Percentiles rank a stretch among this genome's conserved stretches.
phyloP scores from a whole-genome alignment of 2,329 filamentous ascomycete genomes.

The Ceratocystis cacaofunesta region DNA sequence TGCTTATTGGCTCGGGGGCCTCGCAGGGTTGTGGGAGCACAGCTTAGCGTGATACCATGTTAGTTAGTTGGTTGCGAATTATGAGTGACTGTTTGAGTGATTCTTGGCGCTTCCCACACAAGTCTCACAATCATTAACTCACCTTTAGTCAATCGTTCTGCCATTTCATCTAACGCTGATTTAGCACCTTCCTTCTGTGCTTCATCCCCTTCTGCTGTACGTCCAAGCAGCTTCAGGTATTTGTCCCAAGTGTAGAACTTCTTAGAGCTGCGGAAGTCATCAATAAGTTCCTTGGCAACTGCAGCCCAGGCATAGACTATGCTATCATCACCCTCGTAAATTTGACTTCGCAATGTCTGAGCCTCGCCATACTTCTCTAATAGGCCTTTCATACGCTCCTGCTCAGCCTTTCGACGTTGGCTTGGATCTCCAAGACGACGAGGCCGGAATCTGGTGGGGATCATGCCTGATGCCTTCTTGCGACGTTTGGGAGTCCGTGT shows the following conservation, averaged over 20 bases:
- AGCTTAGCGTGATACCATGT: constrained; percentile 4
- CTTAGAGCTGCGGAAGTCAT: constrained; percentile 49
- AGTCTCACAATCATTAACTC: constrained; percentile 21
- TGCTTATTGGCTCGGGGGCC: background rate
- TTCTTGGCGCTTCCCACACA: no score
- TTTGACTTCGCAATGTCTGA: constrained; percentile 29
- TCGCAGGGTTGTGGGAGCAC: constrained; percentile 17
- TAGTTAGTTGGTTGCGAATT: background rate
- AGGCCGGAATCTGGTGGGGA: constrained; percentile 31
- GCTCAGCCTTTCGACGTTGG: constrained; percentile 31
- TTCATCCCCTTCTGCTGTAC: constrained; percentile 19
- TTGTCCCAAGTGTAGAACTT: constrained; percentile 54
- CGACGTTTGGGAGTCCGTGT: constrained; percentile 64
- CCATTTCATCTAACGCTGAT: constrained; percentile 39
- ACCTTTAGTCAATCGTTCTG: constrained; percentile 40
- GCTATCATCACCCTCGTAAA: constrained; percentile 29
- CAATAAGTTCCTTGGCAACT: constrained; percentile 42
- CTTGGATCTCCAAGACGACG: constrained; percentile 32
- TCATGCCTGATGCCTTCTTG: constrained; percentile 39
- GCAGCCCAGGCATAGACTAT: constrained; percentile 41
- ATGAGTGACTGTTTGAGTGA: no score
- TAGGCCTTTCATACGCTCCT: constrained; percentile 28
- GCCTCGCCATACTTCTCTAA: constrained; percentile 32
- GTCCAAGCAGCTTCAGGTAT: constrained; percentile 43
- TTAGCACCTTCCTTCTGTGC: constrained; percentile 22